Conservation (phyloP, 2,329 filamentous ascomycete species). For the Coniella vitis region DNA sequence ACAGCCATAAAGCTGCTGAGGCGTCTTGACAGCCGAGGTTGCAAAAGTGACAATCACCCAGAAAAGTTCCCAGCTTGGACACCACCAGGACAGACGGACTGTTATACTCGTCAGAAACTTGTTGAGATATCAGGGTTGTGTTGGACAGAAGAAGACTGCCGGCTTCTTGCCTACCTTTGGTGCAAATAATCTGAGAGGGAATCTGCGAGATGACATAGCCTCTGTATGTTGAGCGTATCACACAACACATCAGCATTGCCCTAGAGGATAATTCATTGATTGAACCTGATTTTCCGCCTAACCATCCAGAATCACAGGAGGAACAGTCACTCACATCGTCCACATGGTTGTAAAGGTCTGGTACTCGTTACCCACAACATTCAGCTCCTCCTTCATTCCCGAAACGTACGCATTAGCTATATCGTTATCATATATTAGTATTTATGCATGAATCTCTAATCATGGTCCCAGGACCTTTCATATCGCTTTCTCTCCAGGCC, state of each 20-base stretch:
- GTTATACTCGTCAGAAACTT: not conserved
- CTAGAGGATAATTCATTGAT: too few species aligned
- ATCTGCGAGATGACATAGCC: constrained; percentile 17
- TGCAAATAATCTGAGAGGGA: constrained; percentile 16
- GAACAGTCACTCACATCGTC: constrained; percentile 17
- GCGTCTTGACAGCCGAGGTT: constrained; percentile 14
- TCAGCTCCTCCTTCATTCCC: constrained; percentile 18
- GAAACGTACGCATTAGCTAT: constrained; percentile 17
- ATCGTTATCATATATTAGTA: not conserved
- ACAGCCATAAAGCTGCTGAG: constrained; percentile 13
- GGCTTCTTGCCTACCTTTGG: constrained; percentile 14
- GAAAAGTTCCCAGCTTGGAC: constrained; percentile 16
- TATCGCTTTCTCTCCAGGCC: too few species aligned
- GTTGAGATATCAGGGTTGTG: too few species aligned
- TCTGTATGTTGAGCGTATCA: not conserved
- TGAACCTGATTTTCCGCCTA: too few species aligned
- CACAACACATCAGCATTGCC: not conserved
- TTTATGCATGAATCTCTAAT: too few species aligned
- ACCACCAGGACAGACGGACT: constrained; percentile 17
- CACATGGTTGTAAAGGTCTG: constrained; percentile 17
- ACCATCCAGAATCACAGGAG: too few species aligned
- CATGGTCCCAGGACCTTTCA: too few species aligned
- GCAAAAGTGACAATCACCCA: constrained; percentile 17
- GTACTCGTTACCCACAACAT: constrained; percentile 18
- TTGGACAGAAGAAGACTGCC: too few species aligned